Base-by-base conservation (phyloP, 78 protist species). In the Polysphondylium violaceum region DNA sequence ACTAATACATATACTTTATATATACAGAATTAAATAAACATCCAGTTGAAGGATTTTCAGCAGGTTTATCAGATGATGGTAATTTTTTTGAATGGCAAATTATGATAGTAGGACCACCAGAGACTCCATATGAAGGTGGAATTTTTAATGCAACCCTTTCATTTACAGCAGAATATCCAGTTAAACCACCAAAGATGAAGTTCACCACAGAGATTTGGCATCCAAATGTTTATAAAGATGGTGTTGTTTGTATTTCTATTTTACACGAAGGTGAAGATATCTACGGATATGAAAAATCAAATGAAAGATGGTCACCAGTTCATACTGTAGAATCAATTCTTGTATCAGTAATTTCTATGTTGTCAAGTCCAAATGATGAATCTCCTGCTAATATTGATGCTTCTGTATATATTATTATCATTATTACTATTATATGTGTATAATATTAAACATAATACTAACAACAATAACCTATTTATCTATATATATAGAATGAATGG, bases 331-430 rank as follows among this genome's bases (percentile, higher is more conserved):
- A 94, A 40, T 86, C 96, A 17, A 96, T 97, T 50, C 71, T 96
- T 36, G 50, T 95, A 8, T 85, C 94, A 61, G 97, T 98, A 41
- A 92, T 98, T 50, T 95, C 98, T 38, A 96, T 98, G 97, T 87
- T 98, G 17, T 67, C 95, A 50, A 73, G 79, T 74, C 98, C 99
- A 63, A 98, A 96, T 61, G 98, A 94, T 61, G 98, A 97, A 53
- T 90, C 97, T 29, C 99, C 99, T 9, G 99, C 99, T 3, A 98
- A 98, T 67, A 19, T 98, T 12, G 99, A 98, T 23, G 99, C 99
- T 27, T 98, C 99, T 23, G 95, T 95, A 75, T 40, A 91, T 81
- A 21, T 51, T 11, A 3, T 6, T 33, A 14, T 63, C 11, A 23
- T n/a, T 58, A 33, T 50, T 21, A 19, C 43, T 3, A 31, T 31